phyloP scores from a whole-genome alignment of 805 yeast species.

The Kockiozyma suomiensis region DNA sequence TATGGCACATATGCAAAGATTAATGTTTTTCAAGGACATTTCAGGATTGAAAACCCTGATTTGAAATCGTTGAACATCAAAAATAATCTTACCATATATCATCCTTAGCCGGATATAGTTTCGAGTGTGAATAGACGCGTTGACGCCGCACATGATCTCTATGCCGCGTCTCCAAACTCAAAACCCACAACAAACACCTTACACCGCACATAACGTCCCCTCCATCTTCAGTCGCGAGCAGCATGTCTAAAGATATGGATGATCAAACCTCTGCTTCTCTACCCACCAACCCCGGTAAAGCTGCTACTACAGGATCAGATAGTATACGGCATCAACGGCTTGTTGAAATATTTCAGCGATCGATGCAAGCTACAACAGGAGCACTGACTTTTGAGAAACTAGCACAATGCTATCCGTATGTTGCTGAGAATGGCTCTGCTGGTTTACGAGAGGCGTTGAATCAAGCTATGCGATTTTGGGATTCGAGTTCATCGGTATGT shows the following conservation, averaged over 20 bases:
- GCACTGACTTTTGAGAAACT: constrained; percentile 56
- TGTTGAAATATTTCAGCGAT: constrained; percentile 54
- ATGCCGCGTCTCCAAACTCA: no score
- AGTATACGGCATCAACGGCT: constrained; percentile 53
- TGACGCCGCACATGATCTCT: no score
- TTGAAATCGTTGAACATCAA: no score
- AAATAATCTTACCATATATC: no score
- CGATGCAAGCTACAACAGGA: constrained; percentile 57
- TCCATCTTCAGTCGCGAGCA: not conserved
- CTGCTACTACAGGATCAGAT: not conserved
- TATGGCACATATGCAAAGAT: no score
- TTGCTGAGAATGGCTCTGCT: constrained; percentile 53
- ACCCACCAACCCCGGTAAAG: not conserved
- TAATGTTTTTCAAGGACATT: no score
- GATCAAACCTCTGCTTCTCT: not conserved
- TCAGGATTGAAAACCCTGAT: no score
- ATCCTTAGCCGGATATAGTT: no score
- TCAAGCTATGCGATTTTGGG: constrained; percentile 59
- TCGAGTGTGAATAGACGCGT: no score
- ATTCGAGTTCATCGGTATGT: constrained; percentile 42
- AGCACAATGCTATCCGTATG: constrained; percentile 56
- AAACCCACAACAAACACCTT: not conserved
- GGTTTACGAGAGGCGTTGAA: constrained; percentile 52
- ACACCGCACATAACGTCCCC: no score
- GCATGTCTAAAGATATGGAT: not conserved